Conservation (phyloP, 345 rosid genomes). For the Hibiscus trionum region DNA sequence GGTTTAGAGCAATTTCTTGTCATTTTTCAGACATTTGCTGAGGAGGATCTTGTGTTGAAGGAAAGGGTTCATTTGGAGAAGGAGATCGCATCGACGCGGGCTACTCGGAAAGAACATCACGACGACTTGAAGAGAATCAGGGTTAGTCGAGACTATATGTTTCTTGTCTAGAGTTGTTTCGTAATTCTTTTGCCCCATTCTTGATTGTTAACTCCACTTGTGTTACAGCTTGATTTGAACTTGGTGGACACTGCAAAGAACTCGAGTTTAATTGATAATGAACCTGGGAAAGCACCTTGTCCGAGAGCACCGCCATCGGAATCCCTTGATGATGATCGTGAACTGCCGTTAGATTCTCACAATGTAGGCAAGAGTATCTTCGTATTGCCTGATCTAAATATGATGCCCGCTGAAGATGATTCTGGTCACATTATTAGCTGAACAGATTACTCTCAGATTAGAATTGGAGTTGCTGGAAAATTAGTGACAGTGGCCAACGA, state of each 20-base stretch:
- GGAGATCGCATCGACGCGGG: conserved; percentile 50
- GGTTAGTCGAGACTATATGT: conserved; percentile 27
- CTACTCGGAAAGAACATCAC: conserved; percentile 41
- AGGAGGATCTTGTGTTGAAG: conserved; percentile 49
- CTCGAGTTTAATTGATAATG: conserved; percentile 5
- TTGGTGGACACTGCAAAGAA: conserved; percentile 14
- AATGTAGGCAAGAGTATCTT: conserved; percentile 19
- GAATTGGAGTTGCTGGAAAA: not conserved
- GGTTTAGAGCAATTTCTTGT: not conserved
- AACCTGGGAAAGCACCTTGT: conserved; percentile 4
- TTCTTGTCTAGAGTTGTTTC: not conserved
- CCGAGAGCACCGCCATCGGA: conserved; percentile 2
- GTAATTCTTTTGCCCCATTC: not conserved
- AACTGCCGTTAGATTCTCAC: not conserved
- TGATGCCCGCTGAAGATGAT: conserved; percentile 51
- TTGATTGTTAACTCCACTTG: not conserved
- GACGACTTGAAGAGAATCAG: conserved; percentile 67
- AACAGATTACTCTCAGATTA: not conserved
- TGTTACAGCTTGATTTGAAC: conserved; percentile 47
- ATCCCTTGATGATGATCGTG: not conserved
- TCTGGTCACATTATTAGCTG: conserved; percentile 29
- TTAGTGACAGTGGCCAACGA: not conserved
- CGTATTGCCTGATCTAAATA: conserved; percentile 70
- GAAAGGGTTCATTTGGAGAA: conserved; percentile 47
- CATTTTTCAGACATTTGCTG: conserved; percentile 55